These are phyloP conservation scores for Eutrema yunnanense DNA, from an alignment of 345 rosid species.

Conservation along the genomic window DNA sequence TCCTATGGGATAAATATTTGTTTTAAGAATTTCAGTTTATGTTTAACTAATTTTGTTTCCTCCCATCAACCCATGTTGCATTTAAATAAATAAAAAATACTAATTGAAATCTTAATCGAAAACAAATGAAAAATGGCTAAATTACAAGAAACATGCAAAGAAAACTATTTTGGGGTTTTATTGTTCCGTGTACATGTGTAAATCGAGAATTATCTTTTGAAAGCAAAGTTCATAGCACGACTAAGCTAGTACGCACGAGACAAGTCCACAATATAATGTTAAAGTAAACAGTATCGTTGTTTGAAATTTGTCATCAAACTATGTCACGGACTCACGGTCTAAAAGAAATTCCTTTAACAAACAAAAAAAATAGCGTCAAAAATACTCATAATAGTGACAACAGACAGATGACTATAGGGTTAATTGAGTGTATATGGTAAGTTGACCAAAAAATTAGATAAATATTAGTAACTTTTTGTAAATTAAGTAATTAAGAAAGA, in stretches of 20 bases:
- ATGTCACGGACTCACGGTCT: background rate
- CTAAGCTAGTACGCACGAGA: background rate
- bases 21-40: no score
- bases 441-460: no score
- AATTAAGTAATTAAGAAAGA: no score
- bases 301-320: background rate
- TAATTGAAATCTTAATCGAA: background rate
- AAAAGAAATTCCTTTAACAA: no score
- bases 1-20: no score
- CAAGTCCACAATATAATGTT: background rate
- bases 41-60: no score
- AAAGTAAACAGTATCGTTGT: background rate
- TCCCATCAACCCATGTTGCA: no score
- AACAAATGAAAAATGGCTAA: background rate
- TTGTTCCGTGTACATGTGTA: background rate
- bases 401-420: background rate
- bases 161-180: background rate
- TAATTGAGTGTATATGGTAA: no score
- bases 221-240: background rate
- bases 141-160: background rate
- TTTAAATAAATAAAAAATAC: no score
- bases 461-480: no score
- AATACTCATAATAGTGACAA: background rate
- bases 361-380: background rate
- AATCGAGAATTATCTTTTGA: background rate